Evolutionary conservation across 2,329 filamentous ascomycete species (phyloP).

Genomic region (Fusarium compactum): DNA sequence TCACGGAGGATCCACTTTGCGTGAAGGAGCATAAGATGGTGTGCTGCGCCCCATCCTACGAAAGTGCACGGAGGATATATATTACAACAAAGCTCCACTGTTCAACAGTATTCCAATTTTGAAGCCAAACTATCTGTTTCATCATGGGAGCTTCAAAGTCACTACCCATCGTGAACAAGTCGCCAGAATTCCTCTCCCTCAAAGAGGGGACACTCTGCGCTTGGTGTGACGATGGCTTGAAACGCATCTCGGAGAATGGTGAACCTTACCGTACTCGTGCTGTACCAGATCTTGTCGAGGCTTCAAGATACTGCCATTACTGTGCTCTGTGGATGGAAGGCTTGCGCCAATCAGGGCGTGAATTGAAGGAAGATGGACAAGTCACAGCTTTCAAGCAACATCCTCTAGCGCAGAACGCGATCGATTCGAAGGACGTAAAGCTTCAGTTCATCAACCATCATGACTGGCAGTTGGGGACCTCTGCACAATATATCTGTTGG

Average conservation of each 20-base stretch:
- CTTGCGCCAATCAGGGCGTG: neutral
- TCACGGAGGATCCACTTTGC: neutral
- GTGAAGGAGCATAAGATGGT: neutral
- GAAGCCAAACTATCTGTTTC: fast-evolving
- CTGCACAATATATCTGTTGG: slow-evolving; percentile 1
- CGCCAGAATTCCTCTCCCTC: neutral
- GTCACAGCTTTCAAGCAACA: neutral
- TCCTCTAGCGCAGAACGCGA: neutral
- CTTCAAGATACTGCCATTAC: neutral
- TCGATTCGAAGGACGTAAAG: neutral
- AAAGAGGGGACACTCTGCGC: neutral
- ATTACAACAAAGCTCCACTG: neutral
- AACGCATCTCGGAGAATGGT: neutral
- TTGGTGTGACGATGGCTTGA: neutral
- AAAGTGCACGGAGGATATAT: neutral
- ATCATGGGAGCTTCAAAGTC: neutral
- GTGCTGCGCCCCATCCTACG: slow-evolving; percentile 11
- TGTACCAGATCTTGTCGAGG: neutral
- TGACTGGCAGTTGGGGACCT: neutral
- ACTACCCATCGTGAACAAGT: fast-evolving
- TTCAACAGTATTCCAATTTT: fast-evolving
- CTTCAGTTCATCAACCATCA: neutral
- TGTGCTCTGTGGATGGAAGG: neutral
- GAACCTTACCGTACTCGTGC: neutral
- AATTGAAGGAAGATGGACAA: neutral